Percentiles rank a stretch among this genome's conserved stretches.
These are phyloP conservation scores for Celoporthe dispersa DNA, from an alignment of 2,329 filamentous ascomycete species.

Conservation along the genomic window DNA sequence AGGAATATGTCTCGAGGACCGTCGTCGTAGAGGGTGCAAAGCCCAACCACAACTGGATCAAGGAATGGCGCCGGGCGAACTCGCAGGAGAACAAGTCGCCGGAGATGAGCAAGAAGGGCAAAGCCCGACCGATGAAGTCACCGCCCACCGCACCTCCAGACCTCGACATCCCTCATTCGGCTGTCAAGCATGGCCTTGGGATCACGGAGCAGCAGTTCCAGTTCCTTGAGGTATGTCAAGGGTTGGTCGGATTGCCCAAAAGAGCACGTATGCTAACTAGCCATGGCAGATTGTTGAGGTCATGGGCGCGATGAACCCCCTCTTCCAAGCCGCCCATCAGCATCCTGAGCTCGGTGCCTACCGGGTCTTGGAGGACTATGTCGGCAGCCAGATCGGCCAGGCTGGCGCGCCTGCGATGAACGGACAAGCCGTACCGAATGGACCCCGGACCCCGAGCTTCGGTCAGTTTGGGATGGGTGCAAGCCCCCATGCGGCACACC, in stretches of 20 bases:
- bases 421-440: constrained; percentile 43
- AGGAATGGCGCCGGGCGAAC: constrained; percentile 67
- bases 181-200: constrained; percentile 60
- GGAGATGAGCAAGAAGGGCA: constrained; percentile 71
- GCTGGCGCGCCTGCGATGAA: constrained; percentile 46
- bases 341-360: constrained; percentile 62
- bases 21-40: constrained; percentile 65
- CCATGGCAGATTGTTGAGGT: constrained; percentile 63
- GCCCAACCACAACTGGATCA: constrained; percentile 66
- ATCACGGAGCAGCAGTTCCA: constrained; percentile 65
- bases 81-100: constrained; percentile 63
- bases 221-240: constrained; percentile 62
- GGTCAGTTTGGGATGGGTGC: constrained; percentile 62
- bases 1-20: constrained; percentile 80
- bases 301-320: constrained; percentile 67
- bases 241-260: constrained; percentile 9
- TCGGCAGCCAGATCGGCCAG: constrained; percentile 51
- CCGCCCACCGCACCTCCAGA: constrained; percentile 63
- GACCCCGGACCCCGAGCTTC: constrained; percentile 58
- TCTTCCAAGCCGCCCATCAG: constrained; percentile 48
- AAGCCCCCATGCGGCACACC: constrained; percentile 63
- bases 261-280: constrained; percentile 34
- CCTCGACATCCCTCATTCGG: constrained; percentile 62
- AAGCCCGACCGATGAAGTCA: constrained; percentile 62
- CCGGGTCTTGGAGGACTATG: constrained; percentile 64